A percentile compares a stretch with the other conserved stretches of the same genome.
Evolutionary conservation across 768 basidiomycete genomes (phyloP).

Genomic region (Fomitopsis pulvina): DNA sequence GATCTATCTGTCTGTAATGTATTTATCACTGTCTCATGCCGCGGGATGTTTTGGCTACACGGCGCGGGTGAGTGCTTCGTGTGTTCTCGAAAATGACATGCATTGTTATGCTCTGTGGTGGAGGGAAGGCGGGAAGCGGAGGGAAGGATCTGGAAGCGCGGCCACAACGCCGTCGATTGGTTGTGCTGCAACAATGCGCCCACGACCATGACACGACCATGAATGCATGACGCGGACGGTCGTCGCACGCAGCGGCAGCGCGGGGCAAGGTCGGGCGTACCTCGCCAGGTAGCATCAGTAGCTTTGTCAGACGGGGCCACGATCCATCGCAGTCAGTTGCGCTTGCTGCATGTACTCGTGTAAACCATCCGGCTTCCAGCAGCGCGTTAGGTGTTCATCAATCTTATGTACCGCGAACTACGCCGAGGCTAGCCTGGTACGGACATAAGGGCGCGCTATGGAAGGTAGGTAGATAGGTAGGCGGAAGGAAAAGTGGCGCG

Average conservation of each 20-base stretch:
- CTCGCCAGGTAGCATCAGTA: too few relatives aligned
- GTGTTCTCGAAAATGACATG: neutral
- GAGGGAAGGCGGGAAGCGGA: neutral
- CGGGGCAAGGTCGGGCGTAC: neutral
- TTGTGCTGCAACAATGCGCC: too few relatives aligned
- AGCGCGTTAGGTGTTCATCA: neutral
- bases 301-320: too few relatives aligned
- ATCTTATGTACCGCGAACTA: neutral
- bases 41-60: neutral
- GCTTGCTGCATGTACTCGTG: neutral
- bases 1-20: neutral
- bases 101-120: neutral
- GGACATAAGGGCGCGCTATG: neutral
- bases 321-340: neutral
- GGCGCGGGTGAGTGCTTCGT: neutral
- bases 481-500: too few relatives aligned
- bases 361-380: neutral
- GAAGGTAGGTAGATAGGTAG: too few relatives aligned
- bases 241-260: too few relatives aligned
- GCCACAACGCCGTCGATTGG: too few relatives aligned
- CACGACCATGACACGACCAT: too few relatives aligned
- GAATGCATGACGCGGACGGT: too few relatives aligned
- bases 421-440: neutral
- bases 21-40: neutral
- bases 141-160: neutral